Base-by-base conservation (phyloP, 75 land plant genomes). In the Picea sitchensis region DNA sequence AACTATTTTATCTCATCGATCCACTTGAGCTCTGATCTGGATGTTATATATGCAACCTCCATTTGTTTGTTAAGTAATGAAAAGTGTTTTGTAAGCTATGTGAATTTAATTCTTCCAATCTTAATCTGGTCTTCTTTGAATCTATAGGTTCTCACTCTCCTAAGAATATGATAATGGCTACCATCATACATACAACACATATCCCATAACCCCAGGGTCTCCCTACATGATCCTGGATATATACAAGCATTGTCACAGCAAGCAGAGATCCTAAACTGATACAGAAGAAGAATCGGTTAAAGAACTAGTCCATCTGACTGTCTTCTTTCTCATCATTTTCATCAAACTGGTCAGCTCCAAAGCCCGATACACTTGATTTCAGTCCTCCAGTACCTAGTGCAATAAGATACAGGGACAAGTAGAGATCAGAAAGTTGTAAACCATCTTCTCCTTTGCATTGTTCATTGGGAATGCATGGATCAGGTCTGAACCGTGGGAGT, bases 311-410 rank as follows among this genome's bases (percentile, higher is more conserved):
- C 88, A 83, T 90, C 71, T 88, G 86, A 32, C 77, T 63, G 77
- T 83, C 86, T 83, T 90, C 94, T 76, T 82, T 88, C 17, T 79
- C 83, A 59, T 91, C 90, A 56, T 83, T 86, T 32, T 91, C 93
- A 38, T 95, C 93, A 68, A 95, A 95, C 67, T 92, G 98, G 77
- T 95, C 95, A 0, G 90, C 88, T 30, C 95, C 95, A 41, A 92
- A 88, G 4, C 90, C 84, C 1, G 90, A 88, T 0, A 93, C 86
- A 79, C 90, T 87, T 34, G 93, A 89, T 61, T 92, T 95, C 68
- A 93, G 80, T 14, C 95, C 98, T 14, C 95, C 95, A 0, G 89
- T 87, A 14, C 95, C 98, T 6, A 91, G 61, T 14, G 98, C 93
- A 14, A 87, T 91, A 38, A 95, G 61, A 84, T 91, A 92, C 59